Conservation (phyloP, 805 yeast species). For the Kodamaea hsintzibuensis region DNA sequence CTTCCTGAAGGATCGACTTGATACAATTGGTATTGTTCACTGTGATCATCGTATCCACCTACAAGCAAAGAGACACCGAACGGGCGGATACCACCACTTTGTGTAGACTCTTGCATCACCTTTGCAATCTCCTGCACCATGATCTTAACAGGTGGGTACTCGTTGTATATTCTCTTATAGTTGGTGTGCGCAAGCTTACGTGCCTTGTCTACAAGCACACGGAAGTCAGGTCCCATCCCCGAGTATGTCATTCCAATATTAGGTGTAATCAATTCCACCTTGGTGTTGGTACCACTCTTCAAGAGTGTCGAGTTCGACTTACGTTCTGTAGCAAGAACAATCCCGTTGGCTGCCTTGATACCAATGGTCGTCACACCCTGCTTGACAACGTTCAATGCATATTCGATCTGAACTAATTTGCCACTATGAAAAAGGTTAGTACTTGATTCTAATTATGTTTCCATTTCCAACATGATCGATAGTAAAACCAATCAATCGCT, state of each 20-base stretch:
- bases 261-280: slow-evolving; percentile 84
- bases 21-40: slow-evolving; percentile 71
- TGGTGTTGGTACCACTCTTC: slow-evolving; percentile 70
- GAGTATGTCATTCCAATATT: slow-evolving; percentile 95
- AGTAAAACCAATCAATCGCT: not conserved
- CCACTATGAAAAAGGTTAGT: slow-evolving; percentile 59
- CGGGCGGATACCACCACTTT: slow-evolving; percentile 98
- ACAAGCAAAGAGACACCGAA: slow-evolving; percentile 92
- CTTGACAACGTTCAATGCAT: slow-evolving; percentile 95
- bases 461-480: not conserved
- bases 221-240: slow-evolving; percentile 99
- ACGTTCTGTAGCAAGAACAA: slow-evolving; percentile 95
- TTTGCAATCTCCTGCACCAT: slow-evolving; percentile 93
- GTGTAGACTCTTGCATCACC: slow-evolving; percentile 98
- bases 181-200: slow-evolving; percentile 90
- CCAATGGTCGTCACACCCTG: slow-evolving; percentile 98
- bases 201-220: slow-evolving; percentile 91
- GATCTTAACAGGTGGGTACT: slow-evolving; percentile 94
- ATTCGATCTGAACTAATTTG: slow-evolving; percentile 95
- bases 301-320: slow-evolving; percentile 79
- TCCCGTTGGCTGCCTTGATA: slow-evolving; percentile 90
- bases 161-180: slow-evolving; percentile 91
- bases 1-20: slow-evolving; percentile 99
- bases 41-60: slow-evolving; percentile 88
- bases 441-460: not conserved